Evolutionary conservation across 345 rosid genomes (phyloP), one percentile per base, ranked within the genome.

Genomic region (Cochlearia excelsa): DNA sequence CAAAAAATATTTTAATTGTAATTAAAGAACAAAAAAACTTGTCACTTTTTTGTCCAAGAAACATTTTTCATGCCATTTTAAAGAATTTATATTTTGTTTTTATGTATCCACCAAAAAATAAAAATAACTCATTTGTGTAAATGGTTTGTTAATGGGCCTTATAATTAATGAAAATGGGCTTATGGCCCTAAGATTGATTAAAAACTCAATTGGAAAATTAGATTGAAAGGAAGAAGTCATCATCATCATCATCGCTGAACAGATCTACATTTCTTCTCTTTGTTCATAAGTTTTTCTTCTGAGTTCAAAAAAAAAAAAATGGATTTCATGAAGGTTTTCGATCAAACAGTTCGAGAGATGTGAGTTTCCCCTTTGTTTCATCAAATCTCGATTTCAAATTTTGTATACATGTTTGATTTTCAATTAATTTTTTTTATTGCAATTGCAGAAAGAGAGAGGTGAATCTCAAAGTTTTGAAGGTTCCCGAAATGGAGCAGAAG

Each of bases 271-370:
- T 45, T 57, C 50, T 56, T 60, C 55, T 57, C 5, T 45, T 9
- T 53, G 50, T 54, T 68, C 46, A 28, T 54, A 56, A 3, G 43
- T 42, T 40, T 26, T 47, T 59, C 38, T 16, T 16, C 59, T 73
- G 69, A 75, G 74, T 81, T 77, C 66, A 16, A 16, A 16, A 16
- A 16, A 16, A 16, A 16, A 37, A 33, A 66, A 79, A 93, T 89
- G 99, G 99, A 93, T 89, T 84, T 93, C 87, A 85, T 89, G 88
- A 93, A 93, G 88, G 99, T 80, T 34, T 62, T 93, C 77, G 99
- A 93, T 74, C 97, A 93, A 74, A 85, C 99, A 7, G 95, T 93
- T 72, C 95, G 99, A 42, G 99, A 93, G 79, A 93, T 93, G 99
- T 93, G 61, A 46, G 91, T 71, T 55, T 39, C 53, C 37, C 50